Percentiles rank a stretch among this genome's conserved stretches.
These are phyloP conservation scores for Cladorrhinum samala DNA, from an alignment of 495 filamentous ascomycete species.

Conservation along the genomic window DNA sequence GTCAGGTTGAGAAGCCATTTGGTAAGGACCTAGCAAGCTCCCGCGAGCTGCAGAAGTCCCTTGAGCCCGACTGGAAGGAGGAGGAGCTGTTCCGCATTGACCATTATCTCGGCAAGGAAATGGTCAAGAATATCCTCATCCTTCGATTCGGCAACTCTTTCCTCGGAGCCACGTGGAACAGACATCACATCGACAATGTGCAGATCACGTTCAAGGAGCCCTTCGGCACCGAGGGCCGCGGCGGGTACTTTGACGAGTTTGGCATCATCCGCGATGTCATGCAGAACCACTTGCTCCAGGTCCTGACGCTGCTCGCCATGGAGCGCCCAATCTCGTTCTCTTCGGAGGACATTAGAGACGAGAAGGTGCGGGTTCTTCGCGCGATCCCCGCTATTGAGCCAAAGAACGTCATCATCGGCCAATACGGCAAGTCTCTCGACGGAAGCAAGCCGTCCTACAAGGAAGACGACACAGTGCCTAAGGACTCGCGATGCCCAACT, in stretches of 20 bases:
- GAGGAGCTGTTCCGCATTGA: slow-evolving; percentile 99
- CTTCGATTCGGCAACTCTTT: slow-evolving; percentile 98
- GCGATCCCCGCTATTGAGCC: slow-evolving; percentile 94
- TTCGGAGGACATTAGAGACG: slow-evolving; percentile 95
- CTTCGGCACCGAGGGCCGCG: slow-evolving; percentile 98
- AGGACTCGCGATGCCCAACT: slow-evolving; percentile 94
- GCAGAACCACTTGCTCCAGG: slow-evolving; percentile 95
- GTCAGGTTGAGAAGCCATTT: slow-evolving; percentile 96
- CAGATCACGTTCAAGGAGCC: slow-evolving; percentile 99
- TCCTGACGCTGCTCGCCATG: slow-evolving; percentile 95
- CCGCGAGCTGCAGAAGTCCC: slow-evolving; percentile 86
- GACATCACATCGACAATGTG: slow-evolving; percentile 98
- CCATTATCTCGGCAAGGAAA: slow-evolving; percentile 99
- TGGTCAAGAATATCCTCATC: slow-evolving; percentile 99
- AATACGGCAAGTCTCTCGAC: slow-evolving; percentile 94
- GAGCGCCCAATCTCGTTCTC: slow-evolving; percentile 98
- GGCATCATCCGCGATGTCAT: slow-evolving; percentile 99
- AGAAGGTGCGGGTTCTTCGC: slow-evolving; percentile 95
- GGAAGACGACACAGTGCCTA: slow-evolving; percentile 97
- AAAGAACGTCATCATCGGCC: slow-evolving; percentile 99
- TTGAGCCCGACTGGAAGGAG: slow-evolving; percentile 98
- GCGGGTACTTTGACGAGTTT: slow-evolving; percentile 99
- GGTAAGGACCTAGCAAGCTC: slow-evolving; percentile 95
- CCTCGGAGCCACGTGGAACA: slow-evolving; percentile 98
- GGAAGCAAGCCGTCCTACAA: slow-evolving; percentile 97